Evolutionary conservation across 2,329 filamentous ascomycete species (phyloP), one percentile per base, ranked within the genome.

Genomic region (Fusarium coicis): DNA sequence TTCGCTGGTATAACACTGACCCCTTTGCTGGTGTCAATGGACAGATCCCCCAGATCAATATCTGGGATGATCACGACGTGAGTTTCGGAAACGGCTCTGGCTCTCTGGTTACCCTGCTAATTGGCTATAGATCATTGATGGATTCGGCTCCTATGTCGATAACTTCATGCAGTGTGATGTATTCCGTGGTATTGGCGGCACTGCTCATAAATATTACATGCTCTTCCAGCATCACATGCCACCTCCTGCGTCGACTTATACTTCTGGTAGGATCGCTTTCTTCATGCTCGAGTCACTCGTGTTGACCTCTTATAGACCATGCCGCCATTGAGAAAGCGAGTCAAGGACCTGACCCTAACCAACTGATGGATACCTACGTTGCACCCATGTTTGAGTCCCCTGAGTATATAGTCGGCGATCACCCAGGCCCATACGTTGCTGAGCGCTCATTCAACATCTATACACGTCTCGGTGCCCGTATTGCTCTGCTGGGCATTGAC

Each of bases 121-220:
- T 75, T 84, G 88, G 76, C 26, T 44, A 63, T 76, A 95, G 84
- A 95, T 95, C 74, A 96, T 96, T 74, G 93, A 95, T 81, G 96
- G 96, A 0, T 99, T 94, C 79, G 96, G 96, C 8, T 97, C 95
- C 1, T 99, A 99, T 81, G 91, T 95, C 32, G 91, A 98, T 78
- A 91, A 95, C 42, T 98, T 98, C 80, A 98, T 98, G 95, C 90
- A 89, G 76, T 96, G 94, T 57, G 89, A 94, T 52, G 94, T 99
- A 10, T 98, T 99, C 82, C 92, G 93, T 49, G 96, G 96, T 26
- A 90, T 99, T 63, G 96, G 96, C 10, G 94, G 93, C 37, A 91
- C 95, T 61, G 96, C 96, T 3, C 97, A 96, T 86, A 99, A 99
- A 83, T 98, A 98, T 83, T 99, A 99, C 81, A 90, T 98, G 88